phyloP scores from a whole-genome alignment of 2,329 filamentous ascomycete species.

The Xylariaceae sp. region DNA sequence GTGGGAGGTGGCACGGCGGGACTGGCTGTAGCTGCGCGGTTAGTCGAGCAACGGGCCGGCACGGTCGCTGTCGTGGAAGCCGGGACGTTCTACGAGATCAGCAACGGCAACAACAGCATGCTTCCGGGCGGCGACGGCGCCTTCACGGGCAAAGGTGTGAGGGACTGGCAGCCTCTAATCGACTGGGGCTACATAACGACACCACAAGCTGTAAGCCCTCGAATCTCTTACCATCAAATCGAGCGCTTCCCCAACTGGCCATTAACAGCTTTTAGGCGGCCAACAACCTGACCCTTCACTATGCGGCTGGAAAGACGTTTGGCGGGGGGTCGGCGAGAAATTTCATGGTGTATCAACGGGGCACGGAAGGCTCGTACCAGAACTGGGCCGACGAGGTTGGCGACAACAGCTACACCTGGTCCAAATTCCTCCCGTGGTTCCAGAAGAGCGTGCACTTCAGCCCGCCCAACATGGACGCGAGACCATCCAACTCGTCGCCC shows the following conservation, averaged over 20 bases:
- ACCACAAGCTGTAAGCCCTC: constrained; percentile 19
- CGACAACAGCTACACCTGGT: constrained; percentile 24
- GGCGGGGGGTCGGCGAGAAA: constrained; percentile 29
- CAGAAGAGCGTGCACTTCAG: constrained; percentile 24
- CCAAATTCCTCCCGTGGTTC: constrained; percentile 23
- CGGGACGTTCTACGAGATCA: constrained; percentile 32
- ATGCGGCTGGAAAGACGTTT: constrained; percentile 28
- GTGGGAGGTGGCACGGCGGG: constrained; percentile 38
- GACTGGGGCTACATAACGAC: constrained; percentile 29
- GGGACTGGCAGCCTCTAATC: constrained; percentile 19
- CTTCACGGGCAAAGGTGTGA: constrained; percentile 17
- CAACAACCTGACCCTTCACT: constrained; percentile 20
- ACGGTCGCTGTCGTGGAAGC: constrained; percentile 37
- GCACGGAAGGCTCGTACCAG: constrained; percentile 21
- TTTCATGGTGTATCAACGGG: constrained; percentile 30
- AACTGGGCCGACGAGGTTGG: constrained; percentile 23
- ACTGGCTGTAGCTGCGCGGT: constrained; percentile 31
- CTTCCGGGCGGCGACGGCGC: constrained; percentile 22
- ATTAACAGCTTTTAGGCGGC: constrained; percentile 13
- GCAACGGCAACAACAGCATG: constrained; percentile 20
- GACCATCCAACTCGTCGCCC: constrained; percentile 25
- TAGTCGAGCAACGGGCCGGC: constrained; percentile 30
- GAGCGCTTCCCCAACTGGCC: neutral
- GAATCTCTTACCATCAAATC: neutral
- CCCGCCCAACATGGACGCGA: constrained; percentile 19